Conservation (phyloP, 805 yeast genomes). For the Cyberlindnera bimundalis region DNA sequence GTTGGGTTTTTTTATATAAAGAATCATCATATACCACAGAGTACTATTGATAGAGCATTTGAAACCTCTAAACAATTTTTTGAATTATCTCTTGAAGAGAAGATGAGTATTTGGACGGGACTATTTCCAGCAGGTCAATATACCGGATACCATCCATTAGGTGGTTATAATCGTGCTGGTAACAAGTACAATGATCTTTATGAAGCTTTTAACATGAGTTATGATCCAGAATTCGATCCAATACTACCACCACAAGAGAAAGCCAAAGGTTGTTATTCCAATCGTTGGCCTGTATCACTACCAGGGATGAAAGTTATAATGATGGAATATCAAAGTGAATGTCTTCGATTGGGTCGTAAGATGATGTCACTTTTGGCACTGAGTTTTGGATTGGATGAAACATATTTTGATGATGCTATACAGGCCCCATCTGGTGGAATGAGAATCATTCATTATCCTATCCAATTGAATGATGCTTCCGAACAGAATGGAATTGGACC, state of each 20-base stretch:
- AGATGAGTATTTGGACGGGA: constrained; percentile 28
- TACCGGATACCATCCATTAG: constrained; percentile 25
- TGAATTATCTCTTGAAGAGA: constrained; percentile 24
- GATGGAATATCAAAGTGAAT: constrained; percentile 23
- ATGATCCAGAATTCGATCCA: constrained; percentile 25
- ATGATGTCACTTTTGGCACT: constrained; percentile 29
- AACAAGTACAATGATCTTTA: constrained; percentile 28
- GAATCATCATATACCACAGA: constrained; percentile 30
- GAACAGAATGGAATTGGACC: constrained; percentile 36
- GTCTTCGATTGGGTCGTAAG: constrained; percentile 26
- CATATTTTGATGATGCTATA: constrained; percentile 26
- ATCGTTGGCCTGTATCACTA: constrained; percentile 29
- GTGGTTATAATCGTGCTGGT: constrained; percentile 20
- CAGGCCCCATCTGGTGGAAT: constrained; percentile 29
- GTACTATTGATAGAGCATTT: constrained; percentile 22
- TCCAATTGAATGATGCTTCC: constrained; percentile 26
- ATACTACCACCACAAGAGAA: constrained; percentile 18
- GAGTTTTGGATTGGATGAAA: constrained; percentile 30
- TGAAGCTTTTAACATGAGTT: constrained; percentile 34
- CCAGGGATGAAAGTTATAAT: constrained; percentile 26
- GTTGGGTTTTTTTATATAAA: constrained; percentile 32
- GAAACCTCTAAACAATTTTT: constrained; percentile 28
- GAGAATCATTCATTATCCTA: constrained; percentile 34
- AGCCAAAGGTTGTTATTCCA: constrained; percentile 24
- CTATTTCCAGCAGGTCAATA: constrained; percentile 22